Evolutionary conservation across 805 yeast genomes (phyloP), one percentile per base, ranked within the genome.

Genomic region (Babjeviella inositovora): DNA sequence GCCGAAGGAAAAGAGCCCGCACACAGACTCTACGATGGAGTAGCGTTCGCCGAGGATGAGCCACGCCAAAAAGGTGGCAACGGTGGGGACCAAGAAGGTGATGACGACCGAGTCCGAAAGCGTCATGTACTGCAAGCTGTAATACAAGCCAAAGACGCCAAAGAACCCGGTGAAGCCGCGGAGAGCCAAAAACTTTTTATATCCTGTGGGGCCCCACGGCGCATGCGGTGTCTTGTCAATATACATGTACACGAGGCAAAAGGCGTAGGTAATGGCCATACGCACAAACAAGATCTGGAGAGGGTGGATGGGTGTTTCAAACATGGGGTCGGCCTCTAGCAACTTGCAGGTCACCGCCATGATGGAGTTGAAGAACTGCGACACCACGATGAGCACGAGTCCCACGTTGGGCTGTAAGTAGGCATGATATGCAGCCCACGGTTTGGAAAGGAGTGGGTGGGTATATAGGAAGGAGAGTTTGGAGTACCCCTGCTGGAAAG

Each of bases 101-200:
- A 84, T 72, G 9, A 77, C 73, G 1, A 80, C 72, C 1, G 92
- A 79, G 38, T 84, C 95, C 7, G 85, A 71, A 5, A 84, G 60
- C 23, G 80, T 64, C 21, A 84, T 53, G 36, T 75, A 79, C 48
- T 68, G 58, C 32, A 84, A 50, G 1, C 93, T 68, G 40, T 57
- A 79, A 43, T 80, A 84, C 39, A 77, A 53, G 4, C 87, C 74
- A 38, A 73, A 73, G 5, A 82, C 92, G 4, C 93, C 93, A 27
- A 75, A 42, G 34, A 71, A 79, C 5, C 96, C 96, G 9, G 69
- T 56, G 2, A 59, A 23, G 0, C 94, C 94, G 29, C 95, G 54
- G 4, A 63, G 21, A 0, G 66, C 39, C 28, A 82, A 47, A 34
- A 65, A 53, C 23, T 43, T 37, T 8, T 93, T 51, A 18, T 68